Evolutionary conservation across 805 yeast species (phyloP).

Genomic region (Zygoascus flipseniorum): DNA sequence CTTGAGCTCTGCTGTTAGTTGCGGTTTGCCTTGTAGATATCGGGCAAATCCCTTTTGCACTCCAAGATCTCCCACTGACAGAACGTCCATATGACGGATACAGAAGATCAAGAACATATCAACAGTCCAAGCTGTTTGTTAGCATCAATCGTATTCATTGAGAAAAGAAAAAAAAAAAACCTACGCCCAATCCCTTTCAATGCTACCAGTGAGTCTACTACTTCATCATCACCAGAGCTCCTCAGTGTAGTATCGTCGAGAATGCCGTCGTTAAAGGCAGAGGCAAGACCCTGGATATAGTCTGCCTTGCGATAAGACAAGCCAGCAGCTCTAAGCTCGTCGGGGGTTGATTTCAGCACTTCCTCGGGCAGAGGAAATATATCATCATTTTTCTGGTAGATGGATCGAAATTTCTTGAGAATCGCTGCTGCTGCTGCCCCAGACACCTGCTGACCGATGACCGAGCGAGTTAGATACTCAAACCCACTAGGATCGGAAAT

Average conservation of each 20-base stretch:
- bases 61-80: constrained; percentile 75
- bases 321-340: constrained; percentile 54
- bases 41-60: constrained; percentile 70
- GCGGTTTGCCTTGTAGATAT: constrained; percentile 40
- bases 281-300: constrained; percentile 56
- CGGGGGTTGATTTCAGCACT: constrained; percentile 35
- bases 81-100: constrained; percentile 56
- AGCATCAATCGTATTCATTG: not conserved
- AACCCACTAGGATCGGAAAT: constrained; percentile 6
- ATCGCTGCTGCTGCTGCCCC: constrained; percentile 76
- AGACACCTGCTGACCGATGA: constrained; percentile 30
- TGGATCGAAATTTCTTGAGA: constrained; percentile 35
- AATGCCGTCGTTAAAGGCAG: constrained; percentile 20
- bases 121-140: constrained; percentile 57
- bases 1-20: constrained; percentile 33
- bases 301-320: constrained; percentile 58
- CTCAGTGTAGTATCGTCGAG: constrained; percentile 22
- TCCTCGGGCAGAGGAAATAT: constrained; percentile 45
- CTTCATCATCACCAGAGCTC: constrained; percentile 24
- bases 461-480: constrained; percentile 16
- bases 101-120: constrained; percentile 78
- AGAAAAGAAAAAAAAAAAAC: not conserved
- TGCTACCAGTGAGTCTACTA: constrained; percentile 24
- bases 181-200: constrained; percentile 28
- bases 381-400: constrained; percentile 20